Base-by-base conservation (phyloP, 2,329 filamentous ascomycete genomes). In the Didymosphaeria variabile region DNA sequence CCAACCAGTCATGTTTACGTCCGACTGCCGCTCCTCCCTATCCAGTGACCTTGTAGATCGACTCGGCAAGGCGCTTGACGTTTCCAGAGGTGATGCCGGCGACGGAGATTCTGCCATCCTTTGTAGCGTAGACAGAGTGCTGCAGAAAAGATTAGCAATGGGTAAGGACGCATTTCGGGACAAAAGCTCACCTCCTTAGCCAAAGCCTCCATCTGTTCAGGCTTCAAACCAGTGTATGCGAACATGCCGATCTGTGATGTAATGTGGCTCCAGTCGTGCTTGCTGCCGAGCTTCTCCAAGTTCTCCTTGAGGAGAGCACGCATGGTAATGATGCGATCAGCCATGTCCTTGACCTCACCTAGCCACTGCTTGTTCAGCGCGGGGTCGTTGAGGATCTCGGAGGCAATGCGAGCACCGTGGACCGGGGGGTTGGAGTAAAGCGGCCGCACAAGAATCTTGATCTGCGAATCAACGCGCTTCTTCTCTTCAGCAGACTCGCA, bases 311-410 rank as follows among this genome's bases (percentile, higher is more conserved):
- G 89, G 58, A 97, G 88, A 64, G 92, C 90, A 73, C 95, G 92
- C 95, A 99, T 99, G 81, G 89, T 92, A 82, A 99, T 98, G 86
- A 99, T 99, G 78, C 95, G 94, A 83, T 97, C 93, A 65, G 95
- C 95, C 95, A 99, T 99, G 73, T 86, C 92, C 90, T 98, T 97
- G 82, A 99, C 93, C 84, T 99, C 95, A 62, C 85, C 88, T 57
- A 97, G 88, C 95, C 95, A 99, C 84, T 98, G 93, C 83, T 92
- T 83, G 87, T 97, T 94, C 66, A 98, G 87, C 42, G 85, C 85
- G 21, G 91, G 83, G 80, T 93, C 90, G 85, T 94, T 95, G 76
- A 99, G 87, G 81, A 99, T 97, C 83, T 93, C 88, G 66, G 91
- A 90, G 61, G 95, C 95, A 76, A 99, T 92, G 76, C 95, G 94